Evolutionary conservation across 2,329 filamentous ascomycete genomes (phyloP).

Genomic region (Colletotrichum viniferum): DNA sequence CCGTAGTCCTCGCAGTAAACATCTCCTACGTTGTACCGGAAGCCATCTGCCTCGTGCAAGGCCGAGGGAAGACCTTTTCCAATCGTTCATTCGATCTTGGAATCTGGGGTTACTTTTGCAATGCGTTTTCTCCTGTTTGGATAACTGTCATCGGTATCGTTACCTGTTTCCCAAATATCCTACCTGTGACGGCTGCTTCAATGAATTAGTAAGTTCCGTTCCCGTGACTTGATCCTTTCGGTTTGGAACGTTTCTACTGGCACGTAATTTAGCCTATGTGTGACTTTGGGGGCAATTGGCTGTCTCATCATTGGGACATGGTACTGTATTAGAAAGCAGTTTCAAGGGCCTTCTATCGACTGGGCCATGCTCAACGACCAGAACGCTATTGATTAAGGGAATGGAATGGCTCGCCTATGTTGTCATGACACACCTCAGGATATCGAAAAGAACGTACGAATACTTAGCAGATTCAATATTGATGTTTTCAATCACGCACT

Average conservation of each 20-base stretch:
- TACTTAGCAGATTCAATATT: not conserved
- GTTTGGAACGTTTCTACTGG: not conserved
- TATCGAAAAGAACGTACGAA: not conserved
- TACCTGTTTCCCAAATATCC: conserved; percentile 26
- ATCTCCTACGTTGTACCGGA: conserved; percentile 33
- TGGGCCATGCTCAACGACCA: not conserved
- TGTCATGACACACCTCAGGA: not conserved
- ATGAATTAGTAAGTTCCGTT: not conserved
- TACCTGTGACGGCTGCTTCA: conserved; percentile 19
- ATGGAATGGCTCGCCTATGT: rapidly evolving
- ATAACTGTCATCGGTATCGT: conserved; percentile 25
- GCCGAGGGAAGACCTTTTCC: conserved; percentile 24
- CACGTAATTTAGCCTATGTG: not conserved
- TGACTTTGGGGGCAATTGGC: not conserved
- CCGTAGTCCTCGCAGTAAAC: conserved; percentile 31
- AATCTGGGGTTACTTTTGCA: conserved; percentile 24
- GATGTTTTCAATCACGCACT: not conserved
- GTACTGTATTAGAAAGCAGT: not conserved
- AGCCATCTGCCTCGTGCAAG: conserved; percentile 24
- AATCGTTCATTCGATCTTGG: conserved; percentile 25
- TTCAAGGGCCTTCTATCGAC: not conserved
- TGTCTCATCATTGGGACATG: not conserved
- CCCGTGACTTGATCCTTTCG: not conserved
- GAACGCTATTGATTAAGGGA: not conserved
- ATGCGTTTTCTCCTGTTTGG: conserved; percentile 25